Conservation (phyloP, 1,139 yeast genomes). For the Lodderomyces theae region DNA sequence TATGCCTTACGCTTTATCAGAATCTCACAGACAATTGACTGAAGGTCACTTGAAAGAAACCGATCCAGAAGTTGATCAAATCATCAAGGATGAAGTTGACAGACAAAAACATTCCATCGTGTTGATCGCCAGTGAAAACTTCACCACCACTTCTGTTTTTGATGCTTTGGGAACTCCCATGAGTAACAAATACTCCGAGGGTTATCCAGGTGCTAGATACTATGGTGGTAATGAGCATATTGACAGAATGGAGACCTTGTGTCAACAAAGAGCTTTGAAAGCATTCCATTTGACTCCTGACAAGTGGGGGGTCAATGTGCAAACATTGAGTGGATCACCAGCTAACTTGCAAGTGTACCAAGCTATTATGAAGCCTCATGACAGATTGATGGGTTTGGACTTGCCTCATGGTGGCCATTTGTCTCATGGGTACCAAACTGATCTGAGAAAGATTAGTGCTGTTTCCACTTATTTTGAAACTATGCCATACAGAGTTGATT, state of each 20-base stretch:
- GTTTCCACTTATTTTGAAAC: constrained; percentile 96
- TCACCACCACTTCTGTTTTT: constrained; percentile 93
- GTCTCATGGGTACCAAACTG: constrained; percentile 98
- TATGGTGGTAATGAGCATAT: constrained; percentile 93
- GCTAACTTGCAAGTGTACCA: constrained; percentile 96
- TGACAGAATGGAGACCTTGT: constrained; percentile 86
- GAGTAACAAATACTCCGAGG: constrained; percentile 88
- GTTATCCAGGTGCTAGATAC: constrained; percentile 86
- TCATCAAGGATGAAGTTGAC: constrained; percentile 81
- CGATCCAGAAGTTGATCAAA: constrained; percentile 80
- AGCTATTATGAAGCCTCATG: constrained; percentile 92
- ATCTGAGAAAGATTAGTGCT: constrained; percentile 89
- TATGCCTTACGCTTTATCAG: constrained; percentile 62
- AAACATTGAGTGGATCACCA: constrained; percentile 93
- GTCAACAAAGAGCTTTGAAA: constrained; percentile 89
- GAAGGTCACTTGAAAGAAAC: constrained; percentile 68
- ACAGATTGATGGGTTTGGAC: constrained; percentile 94
- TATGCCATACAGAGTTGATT: constrained; percentile 95
- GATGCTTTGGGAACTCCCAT: constrained; percentile 97
- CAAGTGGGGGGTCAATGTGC: constrained; percentile 98
- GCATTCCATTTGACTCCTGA: constrained; percentile 80
- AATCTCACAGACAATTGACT: constrained; percentile 62
- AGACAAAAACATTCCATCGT: constrained; percentile 96
- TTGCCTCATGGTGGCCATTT: constrained; percentile 98
- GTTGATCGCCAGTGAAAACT: constrained; percentile 93